Conservation (phyloP, 352 stramenopile genomes). For the Globisporangium camurandrum region DNA sequence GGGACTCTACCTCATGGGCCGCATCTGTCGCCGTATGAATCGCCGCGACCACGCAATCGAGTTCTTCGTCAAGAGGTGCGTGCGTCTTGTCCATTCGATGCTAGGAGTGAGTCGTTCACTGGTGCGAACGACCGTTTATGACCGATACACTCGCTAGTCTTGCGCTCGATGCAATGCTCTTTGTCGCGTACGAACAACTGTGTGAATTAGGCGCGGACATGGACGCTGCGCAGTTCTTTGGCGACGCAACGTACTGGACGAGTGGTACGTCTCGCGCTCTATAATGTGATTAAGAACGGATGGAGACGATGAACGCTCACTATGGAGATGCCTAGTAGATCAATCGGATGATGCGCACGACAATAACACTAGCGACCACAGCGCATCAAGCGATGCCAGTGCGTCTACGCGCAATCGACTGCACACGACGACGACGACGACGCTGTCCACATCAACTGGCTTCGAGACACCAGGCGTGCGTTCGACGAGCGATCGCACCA, state of each 20-base stretch:
- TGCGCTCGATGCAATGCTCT: conserved; percentile 88
- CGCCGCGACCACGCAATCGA: conserved; percentile 85
- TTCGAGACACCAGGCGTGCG: conserved; percentile 29
- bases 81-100: neutral
- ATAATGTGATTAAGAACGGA: too few species aligned
- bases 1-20: conserved; percentile 88
- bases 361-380: too few species aligned
- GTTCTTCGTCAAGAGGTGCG: conserved; percentile 86
- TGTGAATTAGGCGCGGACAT: conserved; percentile 87
- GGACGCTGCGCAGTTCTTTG: conserved; percentile 61
- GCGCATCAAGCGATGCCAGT: too few species aligned
- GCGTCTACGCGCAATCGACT: too few species aligned
- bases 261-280: conserved; percentile 11
- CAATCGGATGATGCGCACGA: too few species aligned
- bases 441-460: neutral
- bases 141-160: conserved; percentile 38
- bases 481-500: conserved; percentile 28
- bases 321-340: too few species aligned
- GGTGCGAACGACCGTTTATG: too few species aligned
- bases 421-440: neutral
- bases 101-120: too few species aligned
- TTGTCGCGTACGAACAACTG: conserved; percentile 89
- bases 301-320: too few species aligned
- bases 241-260: conserved; percentile 34
- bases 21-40: conserved; percentile 86